Percentiles rank a stretch among this genome's conserved stretches.
Conservation (phyloP, 352 stramenopile genomes). For the Phytophthora pluvialis region DNA sequence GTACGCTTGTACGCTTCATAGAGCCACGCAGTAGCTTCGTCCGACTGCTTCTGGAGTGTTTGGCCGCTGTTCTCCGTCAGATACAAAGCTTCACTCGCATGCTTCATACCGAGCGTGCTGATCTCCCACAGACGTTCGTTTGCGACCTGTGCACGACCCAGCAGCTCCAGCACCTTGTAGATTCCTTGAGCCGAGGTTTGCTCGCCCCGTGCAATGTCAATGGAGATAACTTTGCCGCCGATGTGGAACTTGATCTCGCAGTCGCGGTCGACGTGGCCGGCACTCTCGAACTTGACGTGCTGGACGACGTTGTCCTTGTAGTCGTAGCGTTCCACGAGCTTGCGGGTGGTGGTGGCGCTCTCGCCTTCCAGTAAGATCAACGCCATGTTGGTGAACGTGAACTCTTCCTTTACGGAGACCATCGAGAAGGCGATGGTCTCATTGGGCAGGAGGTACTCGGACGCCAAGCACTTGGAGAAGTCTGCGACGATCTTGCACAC, state of each 20-base stretch:
- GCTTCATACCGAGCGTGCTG: slow-evolving; percentile 48
- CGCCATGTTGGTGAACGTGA: slow-evolving; percentile 71
- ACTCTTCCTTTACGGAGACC: slow-evolving; percentile 63
- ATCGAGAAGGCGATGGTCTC: slow-evolving; percentile 65
- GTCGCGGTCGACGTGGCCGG: slow-evolving; percentile 54
- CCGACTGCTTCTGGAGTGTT: slow-evolving; percentile 50
- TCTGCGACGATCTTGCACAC: slow-evolving; percentile 54
- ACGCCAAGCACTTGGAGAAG: slow-evolving; percentile 51
- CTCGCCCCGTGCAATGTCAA: slow-evolving; percentile 57
- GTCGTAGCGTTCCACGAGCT: slow-evolving; percentile 54
- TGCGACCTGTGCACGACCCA: slow-evolving; percentile 47
- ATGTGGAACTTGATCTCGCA: slow-evolving; percentile 71
- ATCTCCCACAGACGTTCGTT: slow-evolving; percentile 60
- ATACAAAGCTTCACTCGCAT: slow-evolving; percentile 46
- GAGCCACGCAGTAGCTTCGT: slow-evolving; percentile 54
- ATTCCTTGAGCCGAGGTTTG: slow-evolving; percentile 37
- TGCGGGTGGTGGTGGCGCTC: slow-evolving; percentile 56
- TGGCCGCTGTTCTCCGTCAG: slow-evolving; percentile 49
- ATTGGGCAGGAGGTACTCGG: slow-evolving; percentile 54
- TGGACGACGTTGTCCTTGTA: slow-evolving; percentile 40
- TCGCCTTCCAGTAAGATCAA: slow-evolving; percentile 47
- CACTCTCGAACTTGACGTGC: slow-evolving; percentile 55
- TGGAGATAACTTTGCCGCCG: slow-evolving; percentile 44
- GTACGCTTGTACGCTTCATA: slow-evolving; percentile 50
- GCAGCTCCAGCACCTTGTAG: slow-evolving; percentile 64